Base-by-base conservation (phyloP, 1,284 basidiomycete genomes). In the Heterobasidion annosum region DNA sequence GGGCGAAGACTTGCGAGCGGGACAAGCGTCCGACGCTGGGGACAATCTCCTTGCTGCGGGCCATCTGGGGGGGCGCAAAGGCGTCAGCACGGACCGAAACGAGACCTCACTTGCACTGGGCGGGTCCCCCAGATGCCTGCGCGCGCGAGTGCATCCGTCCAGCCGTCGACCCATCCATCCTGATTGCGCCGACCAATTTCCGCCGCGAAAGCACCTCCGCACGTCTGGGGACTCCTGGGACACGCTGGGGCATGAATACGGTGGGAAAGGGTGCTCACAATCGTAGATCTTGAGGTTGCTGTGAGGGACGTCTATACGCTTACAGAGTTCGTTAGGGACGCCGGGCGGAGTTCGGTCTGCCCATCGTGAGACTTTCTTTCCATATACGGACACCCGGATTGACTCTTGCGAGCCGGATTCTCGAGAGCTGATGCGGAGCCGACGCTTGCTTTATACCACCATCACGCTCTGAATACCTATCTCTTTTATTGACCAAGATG, bases 41-140 rank as follows among this genome's bases (percentile, higher is more conserved):
- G 69, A 83, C 85, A 73, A 94, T 75, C 77, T 88, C 83, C 77
- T 88, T 88, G 75, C 83, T 91, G 79, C 93, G 91, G 75, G 92
- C 92, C 93, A 97, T 96, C 86, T 89, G 67, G 57, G 54, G 64
- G 50, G 61, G 52, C 52, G 58, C 51, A 53, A 62, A 64, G 52
- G 67, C 63, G 56, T 64, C 50, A 61, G 59, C 44, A 46, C 53
- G 48, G 57, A 40, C 53, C 48, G 44, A 51, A 40, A 33, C 18
- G 46, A 43, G 56, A 42, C 56, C 55, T 57, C 57, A 63, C 58
- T 61, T 50, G 18, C 48, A 53, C 34, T 53, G 40, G 43, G 48
- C 54, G 57, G 63, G 57, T 64, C 64, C 67, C 70, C 73, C 72
- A 75, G 58, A 59, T 52, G 46, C 56, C 51, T 48, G 34, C 48